Conservation (phyloP, 2,329 filamentous ascomycete species). For the Thelonectria rubi region DNA sequence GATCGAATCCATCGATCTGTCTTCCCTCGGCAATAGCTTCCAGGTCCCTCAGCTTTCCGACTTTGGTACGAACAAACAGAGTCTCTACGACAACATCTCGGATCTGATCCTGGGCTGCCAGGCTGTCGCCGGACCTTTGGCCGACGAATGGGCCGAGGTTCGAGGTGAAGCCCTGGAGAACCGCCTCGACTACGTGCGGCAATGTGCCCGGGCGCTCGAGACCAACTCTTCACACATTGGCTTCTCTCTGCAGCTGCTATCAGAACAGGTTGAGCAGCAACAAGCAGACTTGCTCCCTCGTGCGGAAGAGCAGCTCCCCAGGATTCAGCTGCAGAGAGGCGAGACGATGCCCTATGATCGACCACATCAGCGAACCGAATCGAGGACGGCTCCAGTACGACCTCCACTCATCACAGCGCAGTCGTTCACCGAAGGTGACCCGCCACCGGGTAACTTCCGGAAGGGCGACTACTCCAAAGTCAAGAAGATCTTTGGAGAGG, state of each 20-base stretch:
- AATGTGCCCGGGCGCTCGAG: conserved; percentile 82
- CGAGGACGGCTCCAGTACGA: conserved; percentile 55
- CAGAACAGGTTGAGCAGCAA: conserved; percentile 75
- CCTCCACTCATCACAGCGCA: conserved; percentile 64
- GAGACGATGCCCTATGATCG: conserved; percentile 66
- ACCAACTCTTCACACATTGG: conserved; percentile 87
- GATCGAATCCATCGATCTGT: conserved; percentile 91
- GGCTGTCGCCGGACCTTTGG: conserved; percentile 87
- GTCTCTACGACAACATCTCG: conserved; percentile 90
- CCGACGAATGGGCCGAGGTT: conserved; percentile 96
- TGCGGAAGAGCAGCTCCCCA: conserved; percentile 57
- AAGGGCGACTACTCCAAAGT: conserved; percentile 72
- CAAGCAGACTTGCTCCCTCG: conserved; percentile 48
- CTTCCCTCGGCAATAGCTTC: conserved; percentile 77
- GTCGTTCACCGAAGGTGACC: conserved; percentile 72
- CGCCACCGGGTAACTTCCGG: conserved; percentile 59
- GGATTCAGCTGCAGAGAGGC: conserved; percentile 64
- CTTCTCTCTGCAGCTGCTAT: conserved; percentile 86
- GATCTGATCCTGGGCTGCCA: conserved; percentile 90
- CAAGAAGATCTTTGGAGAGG: conserved; percentile 72
- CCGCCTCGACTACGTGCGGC: conserved; percentile 80
- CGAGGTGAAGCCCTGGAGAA: conserved; percentile 89
- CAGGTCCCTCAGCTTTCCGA: conserved; percentile 88
- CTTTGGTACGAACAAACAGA: conserved; percentile 91
- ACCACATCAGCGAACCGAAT: conserved; percentile 66